phyloP scores from a whole-genome alignment of 169 alveolate genomes.

The Eimeria brunetti region DNA sequence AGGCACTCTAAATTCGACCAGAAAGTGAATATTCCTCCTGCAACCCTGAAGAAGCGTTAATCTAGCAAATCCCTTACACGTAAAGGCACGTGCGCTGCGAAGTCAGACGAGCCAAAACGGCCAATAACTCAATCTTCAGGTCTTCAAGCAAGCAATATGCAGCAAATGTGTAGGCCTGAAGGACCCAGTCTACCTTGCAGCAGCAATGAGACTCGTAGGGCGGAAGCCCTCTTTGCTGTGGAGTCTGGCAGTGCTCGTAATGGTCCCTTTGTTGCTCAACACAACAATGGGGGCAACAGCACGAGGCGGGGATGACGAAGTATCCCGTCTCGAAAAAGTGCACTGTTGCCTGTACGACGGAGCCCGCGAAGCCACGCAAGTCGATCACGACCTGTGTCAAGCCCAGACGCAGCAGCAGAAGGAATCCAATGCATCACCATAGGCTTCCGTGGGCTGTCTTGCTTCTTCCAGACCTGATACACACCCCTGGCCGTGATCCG shows the following conservation, averaged over 20 bases:
- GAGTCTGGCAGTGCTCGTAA: background rate
- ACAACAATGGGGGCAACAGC: constrained; percentile 54
- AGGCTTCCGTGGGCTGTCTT: background rate
- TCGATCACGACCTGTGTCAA: constrained; percentile 48
- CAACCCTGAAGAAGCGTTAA: background rate
- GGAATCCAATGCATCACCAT: background rate
- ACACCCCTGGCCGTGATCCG: background rate
- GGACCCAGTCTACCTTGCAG: constrained; percentile 67
- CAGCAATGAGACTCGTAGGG: constrained; percentile 51
- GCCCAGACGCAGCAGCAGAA: background rate
- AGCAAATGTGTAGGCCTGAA: constrained; percentile 68
- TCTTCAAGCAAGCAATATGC: constrained; percentile 57
- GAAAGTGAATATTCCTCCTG: background rate
- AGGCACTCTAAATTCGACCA: background rate
- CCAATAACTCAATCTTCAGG: constrained; percentile 22
- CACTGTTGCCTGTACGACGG: constrained; percentile 65
- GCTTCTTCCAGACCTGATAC: background rate
- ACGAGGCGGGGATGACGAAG: constrained; percentile 41
- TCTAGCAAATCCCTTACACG: constrained; percentile 9
- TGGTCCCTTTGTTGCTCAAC: background rate
- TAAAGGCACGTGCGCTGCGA: constrained; percentile 65
- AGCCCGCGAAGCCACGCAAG: constrained; percentile 62
- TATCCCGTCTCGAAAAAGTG: constrained; percentile 42
- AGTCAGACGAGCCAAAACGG: constrained; percentile 49
- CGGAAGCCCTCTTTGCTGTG: constrained; percentile 32